Base-by-base conservation (phyloP, 257 asterid genomes). In the Solanum bukasovii region DNA sequence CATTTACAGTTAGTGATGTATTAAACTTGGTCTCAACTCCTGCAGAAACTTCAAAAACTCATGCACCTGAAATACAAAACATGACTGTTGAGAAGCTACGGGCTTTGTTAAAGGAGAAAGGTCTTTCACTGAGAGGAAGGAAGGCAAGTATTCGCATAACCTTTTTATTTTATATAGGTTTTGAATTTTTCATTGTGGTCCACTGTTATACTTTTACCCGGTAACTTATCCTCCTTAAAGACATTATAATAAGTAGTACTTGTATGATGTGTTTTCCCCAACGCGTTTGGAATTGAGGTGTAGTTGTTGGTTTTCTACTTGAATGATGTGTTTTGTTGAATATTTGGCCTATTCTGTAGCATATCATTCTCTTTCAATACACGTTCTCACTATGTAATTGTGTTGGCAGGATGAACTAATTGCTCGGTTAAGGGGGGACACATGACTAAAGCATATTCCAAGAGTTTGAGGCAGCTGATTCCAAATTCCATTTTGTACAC, bases 61-160 rank as follows among this genome's bases (percentile, higher is more conserved):
- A 63, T 25, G 72, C 74, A 72, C 92, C 89, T 65, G 94, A 92
- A 87, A 89, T 94, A 70, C 97, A 89, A 89, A 89, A 92, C 88
- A 87, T 96, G 92, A 96, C 97, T 1, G 98, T 94, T 25, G 97
- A 94, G 77, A 94, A 91, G 84, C 90, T 96, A 10, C 97, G 98
- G 82, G 91, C 90, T 83, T 92, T 96, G 85, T 92, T 96, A 49
- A 91, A 90, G 92, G 98, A 92, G 87, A 96, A 90, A 90, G 96
- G 98, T 79, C 96, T 96, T 90, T 93, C 95, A 8, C 85, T 79
- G 44, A 93, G 87, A 38, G 99, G 99, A 85, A 94, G 91, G 88
- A 96, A 96, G 95, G 99, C 89, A 90, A 95, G 97, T 87, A 81
- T 70, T 37, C 13, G 18, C 72, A 20, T 84, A 31, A 16, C 59